Base-by-base conservation (phyloP, 306 rosid species). In the Mimosa bimucronata region DNA sequence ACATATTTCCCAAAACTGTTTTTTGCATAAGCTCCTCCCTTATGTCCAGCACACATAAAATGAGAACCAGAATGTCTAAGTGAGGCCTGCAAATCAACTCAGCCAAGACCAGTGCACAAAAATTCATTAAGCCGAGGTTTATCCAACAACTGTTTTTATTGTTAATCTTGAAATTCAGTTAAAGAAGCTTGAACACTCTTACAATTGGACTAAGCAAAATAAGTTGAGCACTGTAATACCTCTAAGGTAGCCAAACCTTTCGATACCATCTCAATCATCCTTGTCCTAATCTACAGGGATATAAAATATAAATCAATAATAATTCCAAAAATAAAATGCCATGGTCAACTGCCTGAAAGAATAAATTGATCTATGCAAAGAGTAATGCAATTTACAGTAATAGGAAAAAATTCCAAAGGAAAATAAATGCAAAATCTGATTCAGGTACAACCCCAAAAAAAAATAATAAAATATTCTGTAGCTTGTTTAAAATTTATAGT, bases 1-100 rank as follows among this genome's bases (percentile, higher is more conserved):
- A 95, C 98, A 92, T 86, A 86, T 95, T 95, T 64, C 98, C n/a
- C 98, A 16, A 91, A 95, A 90, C 98, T 95, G 87, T 95, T 95
- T 89, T 95, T 95, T 4, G 98, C 98, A 82, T 91, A 92, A 80
- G 98, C 98, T 83, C 98, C 98, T 80, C 98, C 98, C 80, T 88
- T 88, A 62, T 91, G 88, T 74, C 98, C 98, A 58, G 98, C 95
- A 21, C 92, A 95, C 98, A 95, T 95, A 86, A 95, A 95, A 74
- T 92, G 97, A 77, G 98, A 95, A 28, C 98, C 98, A 5, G 98
- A 95, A 74, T 95, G 98, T 79, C 92, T 92, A n/a, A 95, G 98
- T 25, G 98, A 92, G 84, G 92, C 98, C 98, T 95, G 92, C 83
- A 88, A 71, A 81, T 78, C 74, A 83, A 74, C 60, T 68, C 62